Evolutionary conservation across 768 basidiomycete species (phyloP).

Genomic region (Exsudoporus frostii): DNA sequence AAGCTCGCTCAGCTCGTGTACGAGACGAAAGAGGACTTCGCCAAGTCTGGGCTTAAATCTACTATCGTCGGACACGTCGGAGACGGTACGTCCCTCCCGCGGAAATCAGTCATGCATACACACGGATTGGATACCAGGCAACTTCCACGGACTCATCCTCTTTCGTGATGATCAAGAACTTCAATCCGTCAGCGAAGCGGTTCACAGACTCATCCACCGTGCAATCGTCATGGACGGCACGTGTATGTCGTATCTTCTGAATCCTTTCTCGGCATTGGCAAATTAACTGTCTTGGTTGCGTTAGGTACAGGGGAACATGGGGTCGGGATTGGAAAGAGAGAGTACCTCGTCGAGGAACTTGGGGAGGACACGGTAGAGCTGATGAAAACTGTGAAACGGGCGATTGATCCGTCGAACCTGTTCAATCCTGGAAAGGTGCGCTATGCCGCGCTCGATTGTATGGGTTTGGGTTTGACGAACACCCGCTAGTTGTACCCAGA

Average conservation of each 20-base stretch:
- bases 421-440: constrained; percentile 81
- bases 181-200: constrained; percentile 50
- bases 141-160: constrained; percentile 49
- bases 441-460: not conserved
- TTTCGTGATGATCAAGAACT: constrained; percentile 61
- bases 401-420: constrained; percentile 76
- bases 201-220: constrained; percentile 69
- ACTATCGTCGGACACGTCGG: constrained; percentile 83
- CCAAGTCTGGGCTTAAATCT: constrained; percentile 50
- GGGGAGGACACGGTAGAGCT: constrained; percentile 78
- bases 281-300: not conserved
- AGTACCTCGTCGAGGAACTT: constrained; percentile 80
- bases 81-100: constrained; percentile 52
- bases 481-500: constrained; percentile 19
- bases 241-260: constrained; percentile 41
- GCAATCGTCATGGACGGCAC: constrained; percentile 75
- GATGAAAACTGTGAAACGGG: constrained; percentile 81
- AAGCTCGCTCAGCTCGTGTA: constrained; percentile 65
- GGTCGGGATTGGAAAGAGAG: constrained; percentile 81
- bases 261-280: not conserved
- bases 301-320: constrained; percentile 85
- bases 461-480: not conserved
- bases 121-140: constrained; percentile 31
- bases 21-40: constrained; percentile 79
- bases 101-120: not conserved